phyloP scores from a whole-genome alignment of 805 yeast species.

The Pichia phayaonensis region DNA sequence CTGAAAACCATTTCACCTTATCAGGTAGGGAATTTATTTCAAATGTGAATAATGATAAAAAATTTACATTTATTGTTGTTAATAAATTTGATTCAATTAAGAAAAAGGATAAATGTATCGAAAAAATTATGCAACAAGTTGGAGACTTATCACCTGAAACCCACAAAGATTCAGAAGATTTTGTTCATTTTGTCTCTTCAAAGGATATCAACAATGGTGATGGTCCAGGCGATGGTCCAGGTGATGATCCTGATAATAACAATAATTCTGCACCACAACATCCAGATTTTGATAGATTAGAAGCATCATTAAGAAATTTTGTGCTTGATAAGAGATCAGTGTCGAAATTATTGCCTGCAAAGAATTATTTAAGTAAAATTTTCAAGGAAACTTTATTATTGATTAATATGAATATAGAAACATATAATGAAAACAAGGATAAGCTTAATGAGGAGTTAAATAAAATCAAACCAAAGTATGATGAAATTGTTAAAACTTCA shows the following conservation, averaged over 20 bases:
- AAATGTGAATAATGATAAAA: conserved; percentile 84
- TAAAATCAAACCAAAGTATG: conserved; percentile 57
- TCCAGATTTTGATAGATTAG: conserved; percentile 77
- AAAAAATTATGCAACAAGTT: conserved; percentile 76
- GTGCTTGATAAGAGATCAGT: conserved; percentile 82
- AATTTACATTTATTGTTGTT: conserved; percentile 87
- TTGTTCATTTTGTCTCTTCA: conserved; percentile 87
- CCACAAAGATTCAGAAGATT: conserved; percentile 77
- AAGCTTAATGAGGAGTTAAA: conserved; percentile 42
- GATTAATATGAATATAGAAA: conserved; percentile 53
- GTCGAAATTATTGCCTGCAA: conserved; percentile 88
- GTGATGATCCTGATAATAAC: conserved; percentile 20
- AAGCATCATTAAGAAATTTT: conserved; percentile 77
- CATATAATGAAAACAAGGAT: conserved; percentile 43
- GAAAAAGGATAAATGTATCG: conserved; percentile 72
- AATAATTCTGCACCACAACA: conserved; percentile 16
- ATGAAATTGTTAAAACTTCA: conserved; percentile 44
- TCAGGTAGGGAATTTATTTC: conserved; percentile 92
- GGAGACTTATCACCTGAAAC: conserved; percentile 84
- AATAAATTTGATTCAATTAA: conserved; percentile 83
- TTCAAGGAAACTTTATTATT: conserved; percentile 56
- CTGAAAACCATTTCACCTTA: conserved; percentile 91
- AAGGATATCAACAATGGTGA: conserved; percentile 28
- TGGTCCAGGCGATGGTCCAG: conserved; percentile 24
- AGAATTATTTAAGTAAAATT: conserved; percentile 69